phyloP scores from a whole-genome alignment of 2,329 filamentous ascomycete species.

The Calonectria pauciramosa region DNA sequence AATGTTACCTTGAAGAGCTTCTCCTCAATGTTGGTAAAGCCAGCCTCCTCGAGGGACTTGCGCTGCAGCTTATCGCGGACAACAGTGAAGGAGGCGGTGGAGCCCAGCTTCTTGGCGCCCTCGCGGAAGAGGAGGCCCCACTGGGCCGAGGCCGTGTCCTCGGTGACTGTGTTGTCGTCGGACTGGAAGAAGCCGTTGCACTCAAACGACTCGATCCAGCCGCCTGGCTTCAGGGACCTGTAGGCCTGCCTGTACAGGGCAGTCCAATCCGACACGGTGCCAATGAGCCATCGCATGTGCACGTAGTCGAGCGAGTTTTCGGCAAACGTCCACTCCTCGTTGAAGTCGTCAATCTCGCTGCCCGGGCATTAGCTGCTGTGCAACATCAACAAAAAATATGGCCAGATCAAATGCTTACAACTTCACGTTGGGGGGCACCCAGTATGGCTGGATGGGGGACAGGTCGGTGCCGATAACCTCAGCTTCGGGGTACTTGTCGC shows the following conservation, averaged over 20 bases:
- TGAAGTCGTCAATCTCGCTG: constrained; percentile 69
- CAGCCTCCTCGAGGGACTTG: constrained; percentile 47
- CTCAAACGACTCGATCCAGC: constrained; percentile 56
- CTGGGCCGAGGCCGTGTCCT: constrained; percentile 46
- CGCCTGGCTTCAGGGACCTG: constrained; percentile 62
- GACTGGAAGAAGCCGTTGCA: constrained; percentile 41
- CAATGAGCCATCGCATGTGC: constrained; percentile 70
- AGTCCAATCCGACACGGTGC: constrained; percentile 68
- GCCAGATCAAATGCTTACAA: constrained; percentile 4
- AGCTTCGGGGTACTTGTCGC: constrained; percentile 57
- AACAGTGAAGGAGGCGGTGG: constrained; percentile 45
- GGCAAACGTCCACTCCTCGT: constrained; percentile 63
- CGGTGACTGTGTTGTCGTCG: constrained; percentile 40
- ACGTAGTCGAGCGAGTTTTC: constrained; percentile 70
- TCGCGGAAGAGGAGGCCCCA: constrained; percentile 52
- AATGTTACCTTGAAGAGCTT: constrained; percentile 47
- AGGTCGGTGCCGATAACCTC: constrained; percentile 64
- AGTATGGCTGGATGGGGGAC: constrained; percentile 68
- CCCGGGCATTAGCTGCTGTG: background rate
- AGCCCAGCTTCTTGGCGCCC: constrained; percentile 49
- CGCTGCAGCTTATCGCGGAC: constrained; percentile 49
- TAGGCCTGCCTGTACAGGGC: constrained; percentile 64
- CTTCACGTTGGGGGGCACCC: constrained; percentile 44
- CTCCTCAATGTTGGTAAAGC: constrained; percentile 42
- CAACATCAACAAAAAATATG: too few relatives aligned